Conservation (phyloP, 306 rosid species). For the Dalbergia cultrata region DNA sequence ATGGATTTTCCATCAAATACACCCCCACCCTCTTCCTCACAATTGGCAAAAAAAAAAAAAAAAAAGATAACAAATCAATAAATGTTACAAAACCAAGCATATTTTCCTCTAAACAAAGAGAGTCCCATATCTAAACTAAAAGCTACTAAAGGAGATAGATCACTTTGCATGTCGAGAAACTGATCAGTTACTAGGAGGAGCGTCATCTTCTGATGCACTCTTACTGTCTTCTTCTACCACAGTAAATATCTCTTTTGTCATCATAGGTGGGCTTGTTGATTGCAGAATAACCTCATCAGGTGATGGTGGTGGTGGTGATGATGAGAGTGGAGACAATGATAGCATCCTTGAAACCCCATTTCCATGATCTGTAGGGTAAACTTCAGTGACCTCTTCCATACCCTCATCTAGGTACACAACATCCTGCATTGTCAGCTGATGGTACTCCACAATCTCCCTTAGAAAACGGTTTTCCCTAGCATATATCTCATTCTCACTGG, state of each 20-base stretch:
- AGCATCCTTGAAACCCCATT: conserved; percentile 52
- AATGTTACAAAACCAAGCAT: conserved; percentile 44
- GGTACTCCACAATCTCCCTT: conserved; percentile 96
- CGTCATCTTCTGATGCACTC: conserved; percentile 51
- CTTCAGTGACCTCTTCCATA: conserved; percentile 87
- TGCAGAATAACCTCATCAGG: conserved; percentile 47
- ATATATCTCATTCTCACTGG: conserved; percentile 83
- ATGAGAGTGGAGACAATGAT: conserved; percentile 61
- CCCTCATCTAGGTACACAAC: conserved; percentile 89
- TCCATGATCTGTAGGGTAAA: conserved; percentile 61
- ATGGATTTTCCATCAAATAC: conserved; percentile 28
- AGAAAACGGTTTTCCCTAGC: conserved; percentile 93
- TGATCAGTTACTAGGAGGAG: conserved; percentile 33
- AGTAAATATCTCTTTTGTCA: conserved; percentile 51
- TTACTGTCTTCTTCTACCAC: conserved; percentile 52
- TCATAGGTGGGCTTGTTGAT: conserved; percentile 34
- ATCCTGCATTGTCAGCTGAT: conserved; percentile 96
- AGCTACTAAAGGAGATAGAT: conserved; percentile 39
- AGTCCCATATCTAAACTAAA: conserved; percentile 49
- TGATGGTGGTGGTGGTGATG: conserved; percentile 58
- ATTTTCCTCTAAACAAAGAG: conserved; percentile 40
- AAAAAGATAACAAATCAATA: conserved; percentile 36
- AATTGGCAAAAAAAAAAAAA: background rate
- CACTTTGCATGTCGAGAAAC: conserved; percentile 52
- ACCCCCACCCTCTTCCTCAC: conserved; percentile 33